Percentiles rank a stretch among this genome's conserved stretches.
phyloP scores from a whole-genome alignment of 768 basidiomycete species.

The Boletus tomentosulus region DNA sequence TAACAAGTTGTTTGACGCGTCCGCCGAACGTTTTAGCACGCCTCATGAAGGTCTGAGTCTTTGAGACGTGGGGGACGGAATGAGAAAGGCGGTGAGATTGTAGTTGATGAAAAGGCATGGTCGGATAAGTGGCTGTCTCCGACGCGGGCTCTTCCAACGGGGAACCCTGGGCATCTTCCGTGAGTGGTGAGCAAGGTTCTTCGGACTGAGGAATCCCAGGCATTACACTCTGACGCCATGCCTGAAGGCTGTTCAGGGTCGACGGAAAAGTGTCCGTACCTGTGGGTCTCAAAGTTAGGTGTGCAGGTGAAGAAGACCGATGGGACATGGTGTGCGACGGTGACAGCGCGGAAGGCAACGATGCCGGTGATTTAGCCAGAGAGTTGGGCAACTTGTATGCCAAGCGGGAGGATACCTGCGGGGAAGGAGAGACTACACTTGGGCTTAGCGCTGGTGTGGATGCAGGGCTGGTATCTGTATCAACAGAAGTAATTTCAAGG shows the following conservation, averaged over 20 bases:
- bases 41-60: constrained; percentile 19
- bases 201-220: constrained; percentile 17
- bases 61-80: constrained; percentile 5
- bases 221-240: constrained; percentile 26
- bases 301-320: constrained; percentile 11
- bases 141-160: constrained; percentile 5
- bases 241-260: constrained; percentile 24
- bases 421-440: constrained; percentile 19
- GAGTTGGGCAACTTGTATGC: constrained; percentile 13
- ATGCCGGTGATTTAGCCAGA: constrained; percentile 12
- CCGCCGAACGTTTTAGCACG: constrained; percentile 27
- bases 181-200: constrained; percentile 10
- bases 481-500: constrained; percentile 8
- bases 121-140: constrained; percentile 5
- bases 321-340: constrained; percentile 12
- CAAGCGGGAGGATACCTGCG: constrained; percentile 14
- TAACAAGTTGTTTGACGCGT: constrained; percentile 27
- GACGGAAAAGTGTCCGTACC: constrained; percentile 33
- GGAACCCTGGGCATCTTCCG: constrained; percentile 9
- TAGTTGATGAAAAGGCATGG: constrained; percentile 6
- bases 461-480: constrained; percentile 18
- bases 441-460: constrained; percentile 24
- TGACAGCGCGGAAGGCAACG: constrained; percentile 13
- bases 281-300: constrained; percentile 21
- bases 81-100: constrained; percentile 2